phyloP scores from a whole-genome alignment of 2,329 filamentous ascomycete genomes.

The Colletotrichum tofieldiae region DNA sequence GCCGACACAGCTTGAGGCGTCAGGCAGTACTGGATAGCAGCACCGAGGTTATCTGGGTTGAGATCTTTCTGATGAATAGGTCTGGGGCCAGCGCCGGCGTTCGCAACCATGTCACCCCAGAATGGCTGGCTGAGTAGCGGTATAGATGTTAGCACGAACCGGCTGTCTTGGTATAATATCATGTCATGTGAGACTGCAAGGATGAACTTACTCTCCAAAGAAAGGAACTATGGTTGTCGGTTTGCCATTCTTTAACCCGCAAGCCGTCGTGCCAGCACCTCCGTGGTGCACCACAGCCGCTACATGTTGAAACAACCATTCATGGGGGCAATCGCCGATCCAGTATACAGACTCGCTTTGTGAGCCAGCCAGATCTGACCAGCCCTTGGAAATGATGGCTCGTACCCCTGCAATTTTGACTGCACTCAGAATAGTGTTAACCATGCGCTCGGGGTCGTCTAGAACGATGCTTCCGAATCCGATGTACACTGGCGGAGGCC shows the following conservation, averaged over 20 bases:
- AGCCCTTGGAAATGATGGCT: constrained; percentile 62
- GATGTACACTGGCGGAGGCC: constrained; percentile 68
- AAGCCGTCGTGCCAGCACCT: constrained; percentile 32
- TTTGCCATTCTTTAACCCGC: constrained; percentile 27
- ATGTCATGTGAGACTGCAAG: background rate
- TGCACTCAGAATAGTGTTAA: constrained; percentile 63
- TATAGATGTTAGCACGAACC: background rate
- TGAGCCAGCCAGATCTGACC: constrained; percentile 22
- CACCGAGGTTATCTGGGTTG: constrained; percentile 51
- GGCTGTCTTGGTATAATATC: background rate
- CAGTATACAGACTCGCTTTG: constrained; percentile 54
- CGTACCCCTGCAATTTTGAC: constrained; percentile 62
- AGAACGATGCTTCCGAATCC: constrained; percentile 72
- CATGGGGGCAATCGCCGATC: constrained; percentile 33
- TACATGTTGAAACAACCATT: constrained; percentile 30
- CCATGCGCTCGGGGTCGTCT: constrained; percentile 62
- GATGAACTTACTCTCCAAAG: constrained; percentile 30
- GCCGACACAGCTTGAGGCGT: constrained; percentile 42
- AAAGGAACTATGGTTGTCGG: constrained; percentile 28
- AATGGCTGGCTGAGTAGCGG: constrained; percentile 52
- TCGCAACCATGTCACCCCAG: constrained; percentile 58
- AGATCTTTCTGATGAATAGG: constrained; percentile 56
- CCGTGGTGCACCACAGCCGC: constrained; percentile 34
- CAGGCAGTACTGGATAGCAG: constrained; percentile 54
- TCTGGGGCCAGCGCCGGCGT: constrained; percentile 57